Conservation (phyloP, 306 rosid species). For the Fagus sylvatica region DNA sequence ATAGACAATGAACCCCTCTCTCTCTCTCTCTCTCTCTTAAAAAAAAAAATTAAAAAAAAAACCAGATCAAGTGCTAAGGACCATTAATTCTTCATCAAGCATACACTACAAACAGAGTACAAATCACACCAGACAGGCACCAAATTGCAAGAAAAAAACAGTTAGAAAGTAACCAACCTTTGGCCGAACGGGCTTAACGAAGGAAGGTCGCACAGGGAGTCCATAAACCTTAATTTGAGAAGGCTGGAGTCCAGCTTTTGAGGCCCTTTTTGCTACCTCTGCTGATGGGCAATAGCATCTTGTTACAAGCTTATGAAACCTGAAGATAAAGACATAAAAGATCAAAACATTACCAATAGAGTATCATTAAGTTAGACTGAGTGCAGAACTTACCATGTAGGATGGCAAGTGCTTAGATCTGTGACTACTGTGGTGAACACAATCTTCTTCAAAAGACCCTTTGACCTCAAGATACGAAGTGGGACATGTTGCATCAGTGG, state of each 20-base stretch:
- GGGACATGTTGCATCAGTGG: constrained; percentile 99
- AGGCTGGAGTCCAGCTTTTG: constrained; percentile 86
- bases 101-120: constrained; percentile 8
- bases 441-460: constrained; percentile 84
- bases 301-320: constrained; percentile 99
- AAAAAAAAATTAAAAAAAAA: neutral
- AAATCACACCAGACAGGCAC: neutral
- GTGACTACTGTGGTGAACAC: constrained; percentile 95
- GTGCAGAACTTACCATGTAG: constrained; percentile 74
- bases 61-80: neutral
- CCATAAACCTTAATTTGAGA: constrained; percentile 86
- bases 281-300: constrained; percentile 96
- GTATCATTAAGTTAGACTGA: constrained; percentile 1
- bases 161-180: constrained; percentile 55
- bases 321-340: constrained; percentile 37
- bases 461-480: constrained; percentile 82
- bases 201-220: constrained; percentile 87
- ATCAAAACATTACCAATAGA: constrained; percentile 30
- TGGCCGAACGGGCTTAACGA: constrained; percentile 79
- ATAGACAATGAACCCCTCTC: neutral
- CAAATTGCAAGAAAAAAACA: constrained; percentile 9
- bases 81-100: constrained; percentile 6
- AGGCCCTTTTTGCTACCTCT: constrained; percentile 82
- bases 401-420: constrained; percentile 99
- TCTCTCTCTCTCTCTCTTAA: neutral